Evolutionary conservation across 2,329 filamentous ascomycete genomes (phyloP).

Genomic region (Chalaropsis ovoidea): DNA sequence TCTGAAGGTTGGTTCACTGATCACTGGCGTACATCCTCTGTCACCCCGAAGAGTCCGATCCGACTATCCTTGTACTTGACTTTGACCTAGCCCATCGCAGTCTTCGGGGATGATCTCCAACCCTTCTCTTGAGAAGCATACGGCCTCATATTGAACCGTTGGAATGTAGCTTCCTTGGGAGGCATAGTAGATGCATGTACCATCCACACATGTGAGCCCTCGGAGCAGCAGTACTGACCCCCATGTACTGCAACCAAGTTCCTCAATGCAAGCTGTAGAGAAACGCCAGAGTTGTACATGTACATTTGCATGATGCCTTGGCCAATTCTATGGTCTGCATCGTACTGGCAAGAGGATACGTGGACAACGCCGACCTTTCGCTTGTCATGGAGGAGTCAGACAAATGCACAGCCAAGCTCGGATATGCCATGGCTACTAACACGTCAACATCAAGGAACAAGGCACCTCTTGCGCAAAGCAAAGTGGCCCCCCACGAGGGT

Average conservation of each 20-base stretch:
- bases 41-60: background rate
- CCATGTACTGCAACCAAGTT: background rate
- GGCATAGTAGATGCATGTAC: background rate
- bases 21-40: background rate
- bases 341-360: background rate
- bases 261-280: background rate
- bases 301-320: background rate
- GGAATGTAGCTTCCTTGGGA: background rate
- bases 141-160: constrained; percentile 5
- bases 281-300: background rate
- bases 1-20: background rate
- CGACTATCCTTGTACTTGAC: background rate
- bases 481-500: background rate
- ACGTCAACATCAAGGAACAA: constrained; percentile 3
- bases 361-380: constrained; percentile 5
- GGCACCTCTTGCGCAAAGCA: background rate
- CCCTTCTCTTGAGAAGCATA: background rate
- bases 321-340: background rate
- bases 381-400: background rate
- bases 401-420: background rate
- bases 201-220: background rate
- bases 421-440: background rate
- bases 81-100: background rate
- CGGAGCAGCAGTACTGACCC: background rate
- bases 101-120: background rate